Base-by-base conservation (phyloP, 2,329 filamentous ascomycete species). In the Claviceps citrina region DNA sequence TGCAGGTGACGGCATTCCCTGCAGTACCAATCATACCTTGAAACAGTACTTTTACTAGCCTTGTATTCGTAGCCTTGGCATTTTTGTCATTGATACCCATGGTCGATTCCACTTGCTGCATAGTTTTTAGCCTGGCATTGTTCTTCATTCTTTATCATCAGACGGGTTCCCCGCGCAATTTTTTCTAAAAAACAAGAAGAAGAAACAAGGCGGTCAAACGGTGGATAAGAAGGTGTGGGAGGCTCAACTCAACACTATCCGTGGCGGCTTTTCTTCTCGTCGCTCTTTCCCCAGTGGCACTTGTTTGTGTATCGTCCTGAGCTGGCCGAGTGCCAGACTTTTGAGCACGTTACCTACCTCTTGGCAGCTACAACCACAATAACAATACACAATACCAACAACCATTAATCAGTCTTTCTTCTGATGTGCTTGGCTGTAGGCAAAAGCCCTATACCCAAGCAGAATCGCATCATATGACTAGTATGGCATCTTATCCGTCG, bases 401-500 rank as follows among this genome's bases (percentile, higher is more conserved):
- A 38, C 26, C 8, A 24, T 7, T 36, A n/a, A 27, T 36, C 25
- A 16, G 24, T 26, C 22, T 9, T 26, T 16, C 20, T 4, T 25
- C 20, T 25, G n/a, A 36, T 7, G 7, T 19, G 12, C 35, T 28
- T 8, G 35, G 26, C 9, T 13, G 25, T 9, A 28, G 16, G 16
- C 10, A 31, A 12, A 7, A 16, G 20, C 12, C 12, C 27, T 18
- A 27, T 33, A 13, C 20, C 16, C 31, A 27, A 31, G 13, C 15
- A 31, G 12, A 22, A 22, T 26, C 27, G 13, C 22, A 36, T 39
- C 43, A 33, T 36, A 41, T 41, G 20, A 33, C 33, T 41, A 42
- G 42, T 50, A 63, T 68, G 65, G 56, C 55, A 53, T 47, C 56
- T 53, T 10, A 46, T 37, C 39, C 35, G 15, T 19, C 30, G 19